Evolutionary conservation across 1,284 basidiomycete species (phyloP), one percentile per base, ranked within the genome.

Genomic region (Chalciporus sp.): DNA sequence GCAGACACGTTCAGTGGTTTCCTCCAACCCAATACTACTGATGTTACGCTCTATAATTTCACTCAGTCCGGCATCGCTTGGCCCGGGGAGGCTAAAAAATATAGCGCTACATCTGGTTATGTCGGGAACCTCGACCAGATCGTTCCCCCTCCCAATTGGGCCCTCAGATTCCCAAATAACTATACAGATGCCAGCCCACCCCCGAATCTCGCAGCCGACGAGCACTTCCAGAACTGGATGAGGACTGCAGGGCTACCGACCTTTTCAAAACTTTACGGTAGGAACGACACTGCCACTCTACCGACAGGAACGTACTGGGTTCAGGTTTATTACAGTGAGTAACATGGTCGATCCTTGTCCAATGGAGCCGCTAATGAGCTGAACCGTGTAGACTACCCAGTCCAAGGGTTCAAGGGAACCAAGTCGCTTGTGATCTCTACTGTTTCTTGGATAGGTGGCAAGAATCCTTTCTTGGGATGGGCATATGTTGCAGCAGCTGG

Each of bases 221-320:
- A 99, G 72, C 95, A 95, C 68, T 98, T 99, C 78, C 95, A 98
- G 74, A 95, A 98, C 63, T 99, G 97, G 97, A 99, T 99, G 97
- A 86, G 96, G 57, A 96, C 94, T 2, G 94, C 97, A 1, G 96
- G 95, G 20, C 76, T 99, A 51, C 96, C 97, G 1, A 98, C 95
- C 1, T 99, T 99, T 75, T 87, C 94, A 42, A 98, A 98, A 74
- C 77, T 98, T 19, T 98, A 92, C 71, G 94, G 88, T 27, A 81
- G 97, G 56, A 98, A 98, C 72, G 96, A 98, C 67, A 72, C 83
- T 28, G 79, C 87, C 29, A 76, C 76, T 39, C 86, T 99, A 80
- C 62, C 67, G 10, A 79, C 84, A 45, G 97, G 95, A 6, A 79
- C 75, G 37, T 99, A 99, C 71, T 74, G 83, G 60, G 81, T 98